Evolutionary conservation across 768 basidiomycete species (phyloP), one percentile per base, ranked within the genome.

Genomic region (Hericium coralloides): DNA sequence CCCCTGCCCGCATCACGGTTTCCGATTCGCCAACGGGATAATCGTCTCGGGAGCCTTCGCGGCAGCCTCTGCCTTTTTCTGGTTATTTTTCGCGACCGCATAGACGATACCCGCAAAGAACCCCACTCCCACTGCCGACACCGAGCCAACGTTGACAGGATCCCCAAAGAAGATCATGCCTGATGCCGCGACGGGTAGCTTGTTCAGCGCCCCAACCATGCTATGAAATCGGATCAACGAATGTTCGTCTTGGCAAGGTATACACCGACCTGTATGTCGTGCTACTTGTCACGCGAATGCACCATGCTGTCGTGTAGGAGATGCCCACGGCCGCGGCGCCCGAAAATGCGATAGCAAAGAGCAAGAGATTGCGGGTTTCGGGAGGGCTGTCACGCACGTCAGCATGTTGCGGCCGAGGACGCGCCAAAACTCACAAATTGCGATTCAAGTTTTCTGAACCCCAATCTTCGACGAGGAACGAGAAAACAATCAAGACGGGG

Each of bases 221-320:
- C 89, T 92, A 61, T 9, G 49, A 22, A 25, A 62, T 14, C 31
- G 55, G 23, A 49, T 18, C 41, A 41, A 5, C 38, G 18, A 22
- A 53, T 45, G 15, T 39, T 20, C 25, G 39, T 31, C 38, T 45
- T 12, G 12, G 41, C 54, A n/a, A 18, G 17, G 57, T 41, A 25
- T 50, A n/a, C 4, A 63, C 78, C 51, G 58, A 89, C 87, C 92
- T 95, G 74, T 98, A 99, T n/a, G 97, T 99, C 48, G 97, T 98
- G 60, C 95, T 98, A 62, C 89, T 92, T 26, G 95, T 98, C 20
- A 87, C 87, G 50, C 97, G 85, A 36, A 99, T 83, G 68, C 97
- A 98, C 97, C 97, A 99, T 10, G 97, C 95, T 8, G 97, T 99
- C 8, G 94, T 93, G 69, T 94, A 99, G 12, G 94, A 98, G 65